A percentile compares a stretch with the other conserved stretches of the same genome.
Conservation (phyloP, 1,139 yeast genomes). For the Pneumocystis oryctolagi region DNA sequence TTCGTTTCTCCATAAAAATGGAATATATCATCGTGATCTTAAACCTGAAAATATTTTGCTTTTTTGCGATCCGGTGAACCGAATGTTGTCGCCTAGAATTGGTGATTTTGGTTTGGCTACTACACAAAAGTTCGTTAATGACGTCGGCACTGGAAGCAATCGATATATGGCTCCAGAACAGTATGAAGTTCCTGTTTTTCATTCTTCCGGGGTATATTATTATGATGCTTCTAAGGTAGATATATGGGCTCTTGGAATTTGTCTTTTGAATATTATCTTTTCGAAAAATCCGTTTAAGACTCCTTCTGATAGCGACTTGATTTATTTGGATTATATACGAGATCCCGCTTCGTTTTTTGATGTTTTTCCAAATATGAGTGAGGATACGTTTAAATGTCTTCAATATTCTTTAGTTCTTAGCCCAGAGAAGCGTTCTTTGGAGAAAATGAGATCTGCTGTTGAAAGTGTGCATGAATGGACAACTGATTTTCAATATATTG, state of each 20-base stretch:
- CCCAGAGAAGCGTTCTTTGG: constrained; percentile 68
- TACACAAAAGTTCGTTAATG: constrained; percentile 44
- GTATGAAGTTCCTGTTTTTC: constrained; percentile 18
- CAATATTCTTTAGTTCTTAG: constrained; percentile 68
- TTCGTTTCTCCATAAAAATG: constrained; percentile 55
- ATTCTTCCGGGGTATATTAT: constrained; percentile 33
- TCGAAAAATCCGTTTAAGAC: constrained; percentile 77
- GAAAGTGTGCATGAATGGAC: constrained; percentile 53
- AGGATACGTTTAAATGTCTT: constrained; percentile 69
- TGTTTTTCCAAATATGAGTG: constrained; percentile 78
- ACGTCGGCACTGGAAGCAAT: constrained; percentile 86
- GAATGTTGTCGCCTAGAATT: constrained; percentile 44
- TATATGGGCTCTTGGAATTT: constrained; percentile 86
- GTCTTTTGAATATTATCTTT: constrained; percentile 69
- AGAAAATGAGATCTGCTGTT: constrained; percentile 45
- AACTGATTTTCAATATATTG: constrained; percentile 61
- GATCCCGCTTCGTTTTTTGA: constrained; percentile 85
- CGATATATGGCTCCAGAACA: constrained; percentile 96
- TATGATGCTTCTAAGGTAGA: constrained; percentile 83
- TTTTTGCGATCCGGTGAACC: constrained; percentile 26
- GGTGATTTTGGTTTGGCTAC: constrained; percentile 88
- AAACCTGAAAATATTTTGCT: constrained; percentile 81
- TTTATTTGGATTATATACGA: constrained; percentile 73
- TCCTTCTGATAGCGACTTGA: constrained; percentile 71
- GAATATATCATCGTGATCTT: constrained; percentile 74